A percentile compares a stretch with the other conserved stretches of the same genome.
phyloP scores from a whole-genome alignment of 345 rosid species.

The Capsella bursapastoris region DNA sequence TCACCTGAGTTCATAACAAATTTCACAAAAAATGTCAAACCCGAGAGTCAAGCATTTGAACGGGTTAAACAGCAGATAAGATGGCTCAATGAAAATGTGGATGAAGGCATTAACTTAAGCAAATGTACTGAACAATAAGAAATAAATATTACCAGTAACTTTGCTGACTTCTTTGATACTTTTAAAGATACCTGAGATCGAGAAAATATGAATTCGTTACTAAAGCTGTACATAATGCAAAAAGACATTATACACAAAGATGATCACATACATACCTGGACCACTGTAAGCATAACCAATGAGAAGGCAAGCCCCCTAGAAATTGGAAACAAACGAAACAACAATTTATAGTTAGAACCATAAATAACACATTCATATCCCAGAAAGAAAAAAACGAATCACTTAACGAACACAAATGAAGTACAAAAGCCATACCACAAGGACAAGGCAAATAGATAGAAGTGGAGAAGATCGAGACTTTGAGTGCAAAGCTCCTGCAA shows the following conservation, averaged over 20 bases:
- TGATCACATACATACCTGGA: slow-evolving; percentile 51
- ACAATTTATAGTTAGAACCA: background rate
- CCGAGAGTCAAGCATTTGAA: background rate
- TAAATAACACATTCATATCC: background rate
- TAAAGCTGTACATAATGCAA: slow-evolving; percentile 3
- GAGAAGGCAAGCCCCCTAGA: slow-evolving; percentile 83
- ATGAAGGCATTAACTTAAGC: background rate
- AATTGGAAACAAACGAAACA: background rate
- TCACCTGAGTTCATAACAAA: slow-evolving; percentile 54
- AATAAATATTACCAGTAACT: slow-evolving; percentile 55
- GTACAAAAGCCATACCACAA: slow-evolving; percentile 54
- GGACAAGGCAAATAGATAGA: slow-evolving; percentile 67
- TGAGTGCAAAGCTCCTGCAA: slow-evolving; percentile 71
- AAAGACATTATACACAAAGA: background rate
- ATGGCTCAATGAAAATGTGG: too few species aligned
- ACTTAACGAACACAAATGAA: background rate
- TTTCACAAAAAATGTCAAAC: background rate
- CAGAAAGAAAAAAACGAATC: slow-evolving; percentile 2
- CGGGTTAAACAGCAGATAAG: too few species aligned
- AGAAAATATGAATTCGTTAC: background rate
- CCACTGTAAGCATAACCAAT: slow-evolving; percentile 76
- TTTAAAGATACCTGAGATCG: slow-evolving; percentile 60
- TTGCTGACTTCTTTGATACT: slow-evolving; percentile 56
- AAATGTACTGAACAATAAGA: slow-evolving; percentile 22
- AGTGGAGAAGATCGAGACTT: slow-evolving; percentile 84